Base-by-base conservation (phyloP, 345 rosid species). In the Iberis pinnata region DNA sequence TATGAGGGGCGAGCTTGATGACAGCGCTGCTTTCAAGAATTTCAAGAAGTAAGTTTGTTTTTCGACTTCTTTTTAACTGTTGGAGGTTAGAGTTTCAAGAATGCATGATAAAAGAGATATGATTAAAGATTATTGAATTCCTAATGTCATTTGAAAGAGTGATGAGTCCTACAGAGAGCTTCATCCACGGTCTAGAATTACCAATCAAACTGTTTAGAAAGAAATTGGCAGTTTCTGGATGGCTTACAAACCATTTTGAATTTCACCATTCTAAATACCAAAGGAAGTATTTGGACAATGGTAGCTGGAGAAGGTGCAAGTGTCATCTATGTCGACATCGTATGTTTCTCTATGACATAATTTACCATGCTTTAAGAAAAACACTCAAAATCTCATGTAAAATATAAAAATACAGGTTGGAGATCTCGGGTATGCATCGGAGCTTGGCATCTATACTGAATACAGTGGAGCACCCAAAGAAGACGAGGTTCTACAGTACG, bases 291-390 rank as follows among this genome's bases (percentile, higher is more conserved):
- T 66, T 87, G 96, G 96, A 84, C 87, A 36, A 82, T 84, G 96
- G 98, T 88, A 8, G 95, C 95, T 58, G 96, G 98, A 54, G 96
- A 96, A 39, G 98, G 98, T 68, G 98, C 98, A 58, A 88, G 96
- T 70, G 98, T 92, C 76, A 88, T 88, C 72, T 92, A 87, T 69
- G 95, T 95, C 0, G 96, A 84, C 63, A 90, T 95, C 0, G 94
- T 89, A 66, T 58, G 83, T 37, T 6, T 22, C 25, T 22, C 25
- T 22, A 3, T 22, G 25, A 22, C n/a, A n/a, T n/a, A n/a, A n/a
- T n/a, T n/a, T n/a, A n/a, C n/a, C n/a, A n/a, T n/a, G n/a, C n/a
- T n/a, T n/a, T n/a, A n/a, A n/a, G n/a, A n/a, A n/a, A n/a, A n/a
- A n/a, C n/a, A n/a, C n/a, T n/a, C n/a, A n/a, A n/a, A n/a, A n/a